Percentiles rank a stretch among this genome's conserved stretches.
phyloP scores from a whole-genome alignment of 2,329 filamentous ascomycete species.

The Aspergillus sp. region DNA sequence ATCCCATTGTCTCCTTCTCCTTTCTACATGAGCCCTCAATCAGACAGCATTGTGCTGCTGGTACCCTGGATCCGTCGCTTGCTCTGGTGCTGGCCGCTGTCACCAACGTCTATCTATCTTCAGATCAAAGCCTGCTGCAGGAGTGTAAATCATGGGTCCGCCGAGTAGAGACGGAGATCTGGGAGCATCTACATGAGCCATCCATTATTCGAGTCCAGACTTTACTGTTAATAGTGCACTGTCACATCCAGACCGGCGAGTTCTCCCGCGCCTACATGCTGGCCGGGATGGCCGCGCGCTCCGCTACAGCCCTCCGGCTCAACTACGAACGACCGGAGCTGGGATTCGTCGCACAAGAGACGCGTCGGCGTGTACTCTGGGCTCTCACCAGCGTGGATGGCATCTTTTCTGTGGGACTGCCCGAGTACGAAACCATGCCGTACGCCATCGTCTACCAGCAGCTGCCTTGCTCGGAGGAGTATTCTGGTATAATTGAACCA shows the following conservation, averaged over 20 bases:
- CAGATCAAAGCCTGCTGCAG: neutral
- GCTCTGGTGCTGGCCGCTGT: neutral
- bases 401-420: neutral
- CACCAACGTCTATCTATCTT: neutral
- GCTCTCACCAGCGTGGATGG: neutral
- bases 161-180: neutral
- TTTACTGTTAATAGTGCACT: neutral
- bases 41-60: neutral
- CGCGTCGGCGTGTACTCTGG: neutral
- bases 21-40: neutral
- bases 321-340: neutral
- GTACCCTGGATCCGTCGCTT: neutral
- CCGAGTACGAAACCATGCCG: neutral
- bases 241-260: neutral
- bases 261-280: neutral
- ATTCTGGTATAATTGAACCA: neutral
- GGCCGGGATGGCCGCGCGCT: neutral
- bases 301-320: neutral
- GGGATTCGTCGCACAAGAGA: neutral
- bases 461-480: neutral
- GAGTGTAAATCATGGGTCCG: neutral
- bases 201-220: neutral
- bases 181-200: neutral
- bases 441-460: neutral
- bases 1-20: neutral